Conservation (phyloP, 2,329 filamentous ascomycete genomes). For the Gaeumannomyces tritici region DNA sequence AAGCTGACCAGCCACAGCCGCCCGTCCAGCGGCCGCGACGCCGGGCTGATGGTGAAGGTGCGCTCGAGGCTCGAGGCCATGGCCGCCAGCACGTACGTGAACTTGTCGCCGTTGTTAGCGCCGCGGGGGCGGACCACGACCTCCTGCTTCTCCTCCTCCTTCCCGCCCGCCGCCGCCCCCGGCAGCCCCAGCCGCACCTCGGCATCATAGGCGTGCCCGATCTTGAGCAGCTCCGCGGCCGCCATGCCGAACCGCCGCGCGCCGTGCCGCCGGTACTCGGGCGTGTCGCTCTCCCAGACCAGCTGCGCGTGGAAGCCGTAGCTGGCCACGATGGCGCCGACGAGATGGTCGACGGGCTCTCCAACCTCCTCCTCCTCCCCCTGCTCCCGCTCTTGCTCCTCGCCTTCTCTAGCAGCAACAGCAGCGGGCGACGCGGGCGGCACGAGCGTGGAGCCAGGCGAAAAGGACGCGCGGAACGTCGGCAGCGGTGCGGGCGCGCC, state of each 20-base stretch:
- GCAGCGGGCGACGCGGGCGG: slow-evolving; percentile 14
- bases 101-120: slow-evolving; percentile 24
- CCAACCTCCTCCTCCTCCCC: slow-evolving; percentile 14
- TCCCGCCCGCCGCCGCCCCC: not conserved
- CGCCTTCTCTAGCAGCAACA: not conserved
- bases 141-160: not conserved
- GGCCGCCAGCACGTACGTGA: slow-evolving; percentile 69
- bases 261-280: slow-evolving; percentile 69
- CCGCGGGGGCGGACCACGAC: not conserved
- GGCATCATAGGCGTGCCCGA: slow-evolving; percentile 40
- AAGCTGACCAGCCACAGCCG: slow-evolving; percentile 67
- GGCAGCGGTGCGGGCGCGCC: slow-evolving; percentile 48
- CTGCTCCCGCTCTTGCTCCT: no score
- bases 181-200: slow-evolving; percentile 16
- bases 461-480: slow-evolving; percentile 52
- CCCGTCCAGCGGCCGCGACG: slow-evolving; percentile 59
- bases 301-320: slow-evolving; percentile 86
- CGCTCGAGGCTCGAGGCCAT: slow-evolving; percentile 75
- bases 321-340: slow-evolving; percentile 73
- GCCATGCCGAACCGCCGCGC: slow-evolving; percentile 76
- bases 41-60: slow-evolving; percentile 73
- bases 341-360: slow-evolving; percentile 31
- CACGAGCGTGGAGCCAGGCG: slow-evolving; percentile 42
- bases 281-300: slow-evolving; percentile 84
- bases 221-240: slow-evolving; percentile 60